Evolutionary conservation across 768 basidiomycete genomes (phyloP).

Genomic region (Sporobolomyces phaffii): DNA sequence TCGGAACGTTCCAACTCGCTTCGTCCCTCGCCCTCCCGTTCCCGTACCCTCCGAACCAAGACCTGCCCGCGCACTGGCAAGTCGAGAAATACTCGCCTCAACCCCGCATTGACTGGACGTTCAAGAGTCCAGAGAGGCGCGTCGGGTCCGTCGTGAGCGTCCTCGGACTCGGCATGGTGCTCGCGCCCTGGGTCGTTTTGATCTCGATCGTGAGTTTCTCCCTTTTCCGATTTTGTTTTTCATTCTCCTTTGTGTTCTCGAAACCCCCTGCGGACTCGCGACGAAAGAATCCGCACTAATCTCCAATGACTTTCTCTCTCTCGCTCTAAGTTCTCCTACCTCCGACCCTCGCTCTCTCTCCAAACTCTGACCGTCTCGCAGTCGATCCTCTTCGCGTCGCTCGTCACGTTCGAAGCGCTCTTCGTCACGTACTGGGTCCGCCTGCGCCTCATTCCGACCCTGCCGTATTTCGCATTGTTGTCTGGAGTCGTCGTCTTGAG

Average conservation of each 20-base stretch:
- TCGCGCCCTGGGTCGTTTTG: constrained; percentile 33
- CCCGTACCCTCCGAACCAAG: constrained; percentile 24
- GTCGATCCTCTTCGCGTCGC: constrained; percentile 28
- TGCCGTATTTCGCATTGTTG: constrained; percentile 24
- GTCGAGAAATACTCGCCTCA: constrained; percentile 21
- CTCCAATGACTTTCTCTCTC: too few species aligned
- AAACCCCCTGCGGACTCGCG: too few species aligned
- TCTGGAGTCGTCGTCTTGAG: constrained; percentile 2
- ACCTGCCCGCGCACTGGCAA: constrained; percentile 36
- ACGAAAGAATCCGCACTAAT: not conserved
- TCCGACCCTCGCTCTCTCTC: constrained; percentile 24
- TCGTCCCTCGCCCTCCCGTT: constrained; percentile 18
- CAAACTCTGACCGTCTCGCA: not conserved
- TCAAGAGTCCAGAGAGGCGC: constrained; percentile 19
- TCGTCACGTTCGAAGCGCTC: constrained; percentile 35
- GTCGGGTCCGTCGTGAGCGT: constrained; percentile 8
- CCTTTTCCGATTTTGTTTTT: not conserved
- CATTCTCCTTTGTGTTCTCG: too few species aligned
- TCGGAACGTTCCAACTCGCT: constrained; percentile 22
- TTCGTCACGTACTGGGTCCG: constrained; percentile 36
- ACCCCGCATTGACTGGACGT: constrained; percentile 34
- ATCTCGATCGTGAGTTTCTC: constrained; percentile 16
- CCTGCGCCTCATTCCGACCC: constrained; percentile 27
- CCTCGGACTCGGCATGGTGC: constrained; percentile 28
- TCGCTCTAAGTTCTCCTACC: not conserved